phyloP scores from a whole-genome alignment of 805 yeast genomes.

The Barnettozyma siamensis region DNA sequence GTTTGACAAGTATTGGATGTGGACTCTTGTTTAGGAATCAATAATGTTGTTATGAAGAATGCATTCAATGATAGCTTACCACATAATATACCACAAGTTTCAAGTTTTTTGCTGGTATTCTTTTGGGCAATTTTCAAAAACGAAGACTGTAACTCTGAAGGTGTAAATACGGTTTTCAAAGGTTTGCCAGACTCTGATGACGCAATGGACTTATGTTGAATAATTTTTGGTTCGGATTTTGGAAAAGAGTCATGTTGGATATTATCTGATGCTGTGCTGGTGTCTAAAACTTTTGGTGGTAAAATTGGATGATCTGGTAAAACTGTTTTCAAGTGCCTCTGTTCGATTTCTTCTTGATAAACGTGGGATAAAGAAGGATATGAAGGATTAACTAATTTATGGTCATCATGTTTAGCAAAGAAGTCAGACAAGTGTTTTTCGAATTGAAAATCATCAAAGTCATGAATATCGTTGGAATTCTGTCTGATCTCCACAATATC shows the following conservation, averaged over 20 bases:
- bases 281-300: conserved; percentile 9
- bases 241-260: neutral
- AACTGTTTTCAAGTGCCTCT: conserved; percentile 5
- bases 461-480: conserved; percentile 7
- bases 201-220: conserved; percentile 34
- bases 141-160: conserved; percentile 34
- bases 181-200: conserved; percentile 53
- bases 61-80: conserved; percentile 58
- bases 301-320: conserved; percentile 8
- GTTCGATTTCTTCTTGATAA: neutral
- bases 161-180: conserved; percentile 46
- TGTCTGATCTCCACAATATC: conserved; percentile 1
- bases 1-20: conserved; percentile 61
- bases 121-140: conserved; percentile 42
- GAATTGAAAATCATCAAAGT: conserved; percentile 18
- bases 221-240: neutral
- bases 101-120: conserved; percentile 47
- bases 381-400: conserved; percentile 8
- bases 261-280: conserved; percentile 4
- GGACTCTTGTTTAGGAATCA: conserved; percentile 58
- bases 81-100: conserved; percentile 64
- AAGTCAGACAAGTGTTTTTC: conserved; percentile 14
- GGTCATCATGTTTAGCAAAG: conserved; percentile 5
- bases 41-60: conserved; percentile 53
- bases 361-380: conserved; percentile 17